Percentiles rank a stretch among this genome's conserved stretches.
These are phyloP conservation scores for Lichtheimia hyalospora DNA, from an alignment of 371 early-diverging fungal species.

Conservation along the genomic window DNA sequence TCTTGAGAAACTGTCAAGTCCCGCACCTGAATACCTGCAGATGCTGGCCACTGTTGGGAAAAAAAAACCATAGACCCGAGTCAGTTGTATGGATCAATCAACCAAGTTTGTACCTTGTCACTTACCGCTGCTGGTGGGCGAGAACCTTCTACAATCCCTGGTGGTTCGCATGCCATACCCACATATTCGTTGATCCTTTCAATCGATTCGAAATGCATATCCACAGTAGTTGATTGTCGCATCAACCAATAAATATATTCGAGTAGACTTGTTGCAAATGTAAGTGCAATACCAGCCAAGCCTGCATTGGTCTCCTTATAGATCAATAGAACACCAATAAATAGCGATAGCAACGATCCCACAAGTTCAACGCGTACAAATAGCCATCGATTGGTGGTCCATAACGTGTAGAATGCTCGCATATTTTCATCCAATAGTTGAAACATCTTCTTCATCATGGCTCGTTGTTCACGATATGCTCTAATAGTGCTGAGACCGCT, in stretches of 20 bases:
- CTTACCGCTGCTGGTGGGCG: slow-evolving; percentile 61
- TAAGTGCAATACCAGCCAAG: slow-evolving; percentile 78
- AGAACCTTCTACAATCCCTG: slow-evolving; percentile 50
- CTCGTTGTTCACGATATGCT: slow-evolving; percentile 47
- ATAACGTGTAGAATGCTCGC: slow-evolving; percentile 77
- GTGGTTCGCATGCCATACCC: slow-evolving; percentile 72
- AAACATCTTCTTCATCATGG: slow-evolving; percentile 48
- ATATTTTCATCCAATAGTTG: slow-evolving; percentile 64
- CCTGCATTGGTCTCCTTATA: slow-evolving; percentile 65
- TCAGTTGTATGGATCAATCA: background rate
- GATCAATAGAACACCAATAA: slow-evolving; percentile 61
- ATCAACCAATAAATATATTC: slow-evolving; percentile 79
- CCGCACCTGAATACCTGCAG: slow-evolving; percentile 66
- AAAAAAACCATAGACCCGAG: background rate
- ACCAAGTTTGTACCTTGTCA: background rate
- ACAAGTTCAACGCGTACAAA: slow-evolving; percentile 74
- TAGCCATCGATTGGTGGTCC: slow-evolving; percentile 77
- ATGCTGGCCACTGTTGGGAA: slow-evolving; percentile 70
- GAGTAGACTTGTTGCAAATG: slow-evolving; percentile 61
- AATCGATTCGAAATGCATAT: slow-evolving; percentile 84
- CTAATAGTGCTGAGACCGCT: slow-evolving; percentile 54
- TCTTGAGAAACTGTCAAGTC: slow-evolving; percentile 53
- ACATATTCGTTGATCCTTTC: slow-evolving; percentile 81
- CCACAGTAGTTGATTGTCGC: slow-evolving; percentile 75
- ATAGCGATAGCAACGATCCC: slow-evolving; percentile 69